Percentiles rank a stretch among this genome's conserved stretches.
phyloP scores from a whole-genome alignment of 2,329 filamentous ascomycete species.

The Alternaria sp. region DNA sequence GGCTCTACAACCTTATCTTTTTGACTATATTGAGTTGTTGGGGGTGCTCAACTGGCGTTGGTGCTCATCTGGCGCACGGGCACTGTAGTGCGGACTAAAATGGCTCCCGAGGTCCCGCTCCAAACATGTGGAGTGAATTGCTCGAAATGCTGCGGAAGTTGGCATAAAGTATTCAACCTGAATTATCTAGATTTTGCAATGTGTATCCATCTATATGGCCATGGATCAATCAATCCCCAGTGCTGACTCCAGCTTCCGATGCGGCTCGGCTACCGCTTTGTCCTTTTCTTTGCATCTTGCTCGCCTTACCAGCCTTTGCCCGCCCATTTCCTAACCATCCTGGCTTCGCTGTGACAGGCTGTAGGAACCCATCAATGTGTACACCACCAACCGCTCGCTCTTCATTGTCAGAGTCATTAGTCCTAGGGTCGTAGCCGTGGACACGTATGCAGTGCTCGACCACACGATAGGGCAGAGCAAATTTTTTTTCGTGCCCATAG shows the following conservation, averaged over 20 bases:
- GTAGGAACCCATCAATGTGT: constrained; percentile 73
- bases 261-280: constrained; percentile 1
- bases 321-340: constrained; percentile 41
- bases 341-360: constrained; percentile 57
- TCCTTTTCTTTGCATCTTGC: constrained; percentile 27
- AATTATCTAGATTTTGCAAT: neutral
- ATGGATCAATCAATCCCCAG: neutral
- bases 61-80: no score
- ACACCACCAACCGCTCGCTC: constrained; percentile 65
- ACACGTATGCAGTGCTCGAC: constrained; percentile 58
- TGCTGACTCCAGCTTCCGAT: constrained; percentile 5
- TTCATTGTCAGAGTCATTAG: constrained; percentile 58
- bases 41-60: no score
- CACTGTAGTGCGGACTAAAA: neutral
- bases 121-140: constrained; percentile 1
- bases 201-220: neutral
- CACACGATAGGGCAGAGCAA: constrained; percentile 38
- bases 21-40: no score
- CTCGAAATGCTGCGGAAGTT: neutral
- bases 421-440: constrained; percentile 56
- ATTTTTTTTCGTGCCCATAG: constrained; percentile 37
- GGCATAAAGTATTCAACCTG: neutral
- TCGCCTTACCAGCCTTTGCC: constrained; percentile 28
- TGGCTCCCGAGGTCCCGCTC: neutral
- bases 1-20: no score